A percentile compares a stretch with the other conserved stretches of the same genome.
Conservation (phyloP, 2,329 filamentous ascomycete genomes). For the Cercospora beticola region DNA sequence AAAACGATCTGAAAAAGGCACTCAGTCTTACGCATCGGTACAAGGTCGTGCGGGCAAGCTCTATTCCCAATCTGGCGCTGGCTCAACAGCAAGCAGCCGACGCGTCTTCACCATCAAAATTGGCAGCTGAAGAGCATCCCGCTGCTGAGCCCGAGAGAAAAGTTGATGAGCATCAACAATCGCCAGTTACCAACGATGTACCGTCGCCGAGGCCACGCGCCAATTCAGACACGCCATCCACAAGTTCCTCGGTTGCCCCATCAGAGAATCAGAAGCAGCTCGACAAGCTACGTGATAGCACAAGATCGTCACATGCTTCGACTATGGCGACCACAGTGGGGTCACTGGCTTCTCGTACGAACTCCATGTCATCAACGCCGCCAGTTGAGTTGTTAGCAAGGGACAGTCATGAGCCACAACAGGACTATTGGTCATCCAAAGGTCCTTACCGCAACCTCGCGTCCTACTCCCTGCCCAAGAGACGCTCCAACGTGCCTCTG, state of each 20-base stretch:
- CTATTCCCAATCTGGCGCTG: slow-evolving; percentile 21
- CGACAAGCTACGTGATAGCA: slow-evolving; percentile 33
- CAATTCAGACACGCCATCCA: slow-evolving; percentile 28
- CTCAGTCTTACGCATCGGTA: slow-evolving; percentile 40
- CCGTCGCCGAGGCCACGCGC: slow-evolving; percentile 7
- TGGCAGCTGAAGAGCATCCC: not conserved
- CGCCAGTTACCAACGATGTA: not conserved
- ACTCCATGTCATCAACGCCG: slow-evolving; percentile 32
- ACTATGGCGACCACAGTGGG: slow-evolving; percentile 25
- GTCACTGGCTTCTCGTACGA: slow-evolving; percentile 31
- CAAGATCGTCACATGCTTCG: slow-evolving; percentile 35
- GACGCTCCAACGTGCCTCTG: slow-evolving; percentile 29
- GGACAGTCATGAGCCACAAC: slow-evolving; percentile 18
- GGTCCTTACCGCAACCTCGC: slow-evolving; percentile 27
- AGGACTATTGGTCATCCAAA: slow-evolving; percentile 17
- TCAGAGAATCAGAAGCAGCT: slow-evolving; percentile 34
- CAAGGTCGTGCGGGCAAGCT: slow-evolving; percentile 34
- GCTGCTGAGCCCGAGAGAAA: slow-evolving; percentile 13
- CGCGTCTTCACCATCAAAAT: not conserved
- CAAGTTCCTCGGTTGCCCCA: slow-evolving; percentile 27
- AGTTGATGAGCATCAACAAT: not conserved
- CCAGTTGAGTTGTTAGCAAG: slow-evolving; percentile 25
- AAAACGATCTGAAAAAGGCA: slow-evolving; percentile 29
- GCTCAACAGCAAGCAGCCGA: not conserved
- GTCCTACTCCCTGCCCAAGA: slow-evolving; percentile 28